Base-by-base conservation (phyloP, 2,329 filamentous ascomycete genomes). In the Diplodia intermedia region DNA sequence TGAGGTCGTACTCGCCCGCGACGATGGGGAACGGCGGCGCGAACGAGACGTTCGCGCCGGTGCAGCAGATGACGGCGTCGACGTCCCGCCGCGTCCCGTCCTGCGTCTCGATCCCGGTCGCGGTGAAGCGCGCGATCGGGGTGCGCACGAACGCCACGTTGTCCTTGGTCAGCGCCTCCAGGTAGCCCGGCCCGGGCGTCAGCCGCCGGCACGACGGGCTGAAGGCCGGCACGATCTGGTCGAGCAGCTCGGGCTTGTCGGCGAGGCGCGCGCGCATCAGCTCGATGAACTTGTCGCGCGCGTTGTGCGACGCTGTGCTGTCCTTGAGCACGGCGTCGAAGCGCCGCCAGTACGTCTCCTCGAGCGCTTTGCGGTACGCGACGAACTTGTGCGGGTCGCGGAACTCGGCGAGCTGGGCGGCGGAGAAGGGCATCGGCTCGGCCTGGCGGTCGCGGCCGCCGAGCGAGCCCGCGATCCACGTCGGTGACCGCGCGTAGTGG, bases 331-430 rank as follows among this genome's bases (percentile, higher is more conserved):
- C 78, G 12, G 76, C 74, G 3, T 75, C 72, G 62, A 81, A 82
- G 0, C 75, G 81, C 8, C 86, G 80, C 82, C 88, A 92, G 76
- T 89, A 92, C 57, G 85, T 86, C 23, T 84, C 79, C 69, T 82
- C 81, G 6, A 82, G 71, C 4, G 78, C 75, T 70, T 80, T 81
- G 1, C 80, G 75, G 68, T 78, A 82, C 3, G 74, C 70, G 3
- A 90, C 78, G 72, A 92, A 93, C 2, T 79, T 82, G 2, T 86
- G 79, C 0, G 89, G 87, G 70, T 92, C 82, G 56, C 85, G 80
- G 74, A 90, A 90, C 0, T 83, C 81, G 23, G 86, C 81, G 4
- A 82, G 80, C 66, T 88, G 82, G 26, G 89, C 86, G 1, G 84
- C 73, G 66, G 80, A 76, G 71, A 80, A 82, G 40, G 81, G 77